Evolutionary conservation across 495 filamentous ascomycete genomes (phyloP).

Genomic region (Halenospora varia): DNA sequence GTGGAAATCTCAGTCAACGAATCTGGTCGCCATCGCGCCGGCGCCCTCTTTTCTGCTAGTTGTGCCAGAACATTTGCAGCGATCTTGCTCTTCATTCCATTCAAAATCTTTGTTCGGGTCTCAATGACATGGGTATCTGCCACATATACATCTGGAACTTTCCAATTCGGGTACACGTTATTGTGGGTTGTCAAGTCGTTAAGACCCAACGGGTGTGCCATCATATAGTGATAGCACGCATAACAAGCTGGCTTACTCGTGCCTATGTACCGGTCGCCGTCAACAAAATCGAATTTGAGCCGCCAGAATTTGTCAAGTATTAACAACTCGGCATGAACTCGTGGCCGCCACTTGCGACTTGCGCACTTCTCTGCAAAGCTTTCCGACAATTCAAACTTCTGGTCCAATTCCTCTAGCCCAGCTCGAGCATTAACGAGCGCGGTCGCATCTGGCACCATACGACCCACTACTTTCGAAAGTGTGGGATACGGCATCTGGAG

Average conservation of each 20-base stretch:
- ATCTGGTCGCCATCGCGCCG: slow-evolving; percentile 1
- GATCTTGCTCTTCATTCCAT: not conserved
- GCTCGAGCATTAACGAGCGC: not conserved
- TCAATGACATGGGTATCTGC: not conserved
- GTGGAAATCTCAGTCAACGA: slow-evolving; percentile 8
- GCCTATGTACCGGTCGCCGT: slow-evolving; percentile 4
- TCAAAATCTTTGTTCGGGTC: not conserved
- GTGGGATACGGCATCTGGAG: not conserved
- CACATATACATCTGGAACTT: not conserved
- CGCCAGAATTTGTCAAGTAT: slow-evolving; percentile 7
- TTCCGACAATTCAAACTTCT: not conserved
- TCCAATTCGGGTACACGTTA: slow-evolving; percentile 9
- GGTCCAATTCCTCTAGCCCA: not conserved
- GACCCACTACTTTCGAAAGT: not conserved
- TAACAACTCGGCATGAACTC: slow-evolving; percentile 10
- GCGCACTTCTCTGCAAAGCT: not conserved
- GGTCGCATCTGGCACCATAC: not conserved
- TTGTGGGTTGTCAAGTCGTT: slow-evolving; percentile 1
- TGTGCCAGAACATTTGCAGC: not conserved
- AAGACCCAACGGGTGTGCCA: slow-evolving; percentile 12
- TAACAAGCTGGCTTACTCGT: slow-evolving; percentile 15
- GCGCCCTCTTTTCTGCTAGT: not conserved
- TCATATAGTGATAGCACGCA: slow-evolving; percentile 13
- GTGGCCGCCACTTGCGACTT: not conserved
- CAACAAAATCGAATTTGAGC: slow-evolving; percentile 1